A percentile compares a stretch with the other conserved stretches of the same genome.
Evolutionary conservation across 176 grass and related monocot species (phyloP).

Genomic region (Poa annua): DNA sequence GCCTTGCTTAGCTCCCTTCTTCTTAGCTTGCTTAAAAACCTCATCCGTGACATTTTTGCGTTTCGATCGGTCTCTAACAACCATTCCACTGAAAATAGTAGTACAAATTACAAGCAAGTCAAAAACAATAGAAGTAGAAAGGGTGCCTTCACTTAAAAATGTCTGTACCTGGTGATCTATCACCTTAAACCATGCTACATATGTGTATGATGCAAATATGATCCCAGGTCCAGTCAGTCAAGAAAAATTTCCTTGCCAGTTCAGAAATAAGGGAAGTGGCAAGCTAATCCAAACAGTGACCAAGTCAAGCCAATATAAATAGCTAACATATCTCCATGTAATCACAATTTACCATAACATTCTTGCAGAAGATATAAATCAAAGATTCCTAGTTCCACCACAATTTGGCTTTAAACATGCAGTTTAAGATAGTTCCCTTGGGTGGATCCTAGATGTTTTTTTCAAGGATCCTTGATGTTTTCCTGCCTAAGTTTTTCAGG

Average conservation of each 20-base stretch:
- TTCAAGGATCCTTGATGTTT: background rate
- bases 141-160: background rate
- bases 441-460: background rate
- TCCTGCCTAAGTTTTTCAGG: background rate
- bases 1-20: constrained; percentile 60
- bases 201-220: background rate
- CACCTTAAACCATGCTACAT: constrained; percentile 15
- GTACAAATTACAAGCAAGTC: background rate
- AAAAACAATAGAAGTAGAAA: background rate
- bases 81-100: constrained; percentile 59
- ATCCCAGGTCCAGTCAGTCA: constrained; percentile 1
- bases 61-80: constrained; percentile 75
- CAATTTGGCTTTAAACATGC: background rate
- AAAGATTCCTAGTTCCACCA: background rate
- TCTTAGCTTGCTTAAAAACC: constrained; percentile 76
- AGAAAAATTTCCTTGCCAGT: background rate
- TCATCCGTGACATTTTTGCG: constrained; percentile 51
- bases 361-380: background rate
- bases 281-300: constrained; percentile 11
- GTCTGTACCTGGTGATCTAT: background rate
- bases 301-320: background rate
- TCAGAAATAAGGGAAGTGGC: constrained; percentile 5
- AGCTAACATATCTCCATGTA: background rate
- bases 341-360: background rate
- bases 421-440: constrained; percentile 2